Base-by-base conservation (phyloP, 2,329 filamentous ascomycete genomes). In the Simplicillium sp. region DNA sequence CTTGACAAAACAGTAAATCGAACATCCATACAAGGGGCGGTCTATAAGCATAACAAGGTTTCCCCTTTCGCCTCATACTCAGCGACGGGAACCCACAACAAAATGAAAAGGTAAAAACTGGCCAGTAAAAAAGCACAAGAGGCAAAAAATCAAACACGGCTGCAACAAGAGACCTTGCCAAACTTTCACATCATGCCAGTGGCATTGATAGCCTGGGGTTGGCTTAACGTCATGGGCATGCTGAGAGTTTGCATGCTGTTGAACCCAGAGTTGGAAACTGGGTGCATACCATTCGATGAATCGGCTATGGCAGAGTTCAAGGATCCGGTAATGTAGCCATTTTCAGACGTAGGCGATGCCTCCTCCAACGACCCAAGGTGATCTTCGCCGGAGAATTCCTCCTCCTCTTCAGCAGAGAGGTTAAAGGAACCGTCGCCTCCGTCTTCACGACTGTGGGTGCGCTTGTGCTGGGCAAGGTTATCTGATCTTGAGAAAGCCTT, bases 401-500 rank as follows among this genome's bases (percentile, higher is more conserved):
- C 87, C 50, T 90, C 79, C 36, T 94, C 87, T 52, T 94, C 88
- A 43, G 90, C 88, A 32, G 84, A 83, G 45, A 80, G 73, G 55
- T 73, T 74, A 53, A 80, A 71, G 43, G 60, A 60, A 39, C 68
- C 69, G 34, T 82, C 78, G 34, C 62, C 70, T 29, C 75, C 77
- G 38, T 82, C 78, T 43, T 73, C 71, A 40, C 75, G 82, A 60
- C 75, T 83, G 52, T 83, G 79, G 11, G 77, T 79, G 34, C 79
- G 76, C 70, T 95, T 94, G 66, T 97, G 90, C 85, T 98, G 92
- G 64, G 92, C 92, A 66, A 98, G 84, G 64, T 98, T 98, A 71
- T 98, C 92, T 57, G 90, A 97, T 67, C 92, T 77, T 45, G 92
- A 97, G 66, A 98, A 98, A 50, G 90, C 90, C 74, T 97, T 97